Evolutionary conservation across 2,329 filamentous ascomycete species (phyloP).

Genomic region (Colletotrichum shisoi): DNA sequence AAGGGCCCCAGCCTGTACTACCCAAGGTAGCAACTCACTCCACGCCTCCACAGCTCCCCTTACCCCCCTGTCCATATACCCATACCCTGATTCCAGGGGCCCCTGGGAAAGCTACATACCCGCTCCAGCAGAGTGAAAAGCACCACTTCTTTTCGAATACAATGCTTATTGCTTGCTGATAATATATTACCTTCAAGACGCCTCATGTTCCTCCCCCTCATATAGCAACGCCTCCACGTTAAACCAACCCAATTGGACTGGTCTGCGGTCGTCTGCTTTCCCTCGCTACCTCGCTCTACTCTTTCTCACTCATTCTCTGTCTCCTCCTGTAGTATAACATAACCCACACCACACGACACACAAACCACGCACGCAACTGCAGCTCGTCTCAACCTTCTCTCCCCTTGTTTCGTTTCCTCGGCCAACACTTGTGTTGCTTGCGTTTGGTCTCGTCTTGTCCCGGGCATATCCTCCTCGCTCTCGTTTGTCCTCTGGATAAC

Average conservation of each 20-base stretch:
- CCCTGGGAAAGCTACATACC: slow-evolving; percentile 23
- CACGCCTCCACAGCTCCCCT: slow-evolving; percentile 40
- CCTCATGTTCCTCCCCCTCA: slow-evolving; percentile 34
- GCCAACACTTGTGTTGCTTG: slow-evolving; percentile 11
- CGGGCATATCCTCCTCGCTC: slow-evolving; percentile 16
- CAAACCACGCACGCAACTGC: slow-evolving; percentile 17
- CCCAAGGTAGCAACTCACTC: slow-evolving; percentile 36
- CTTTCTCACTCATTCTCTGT: too few relatives aligned
- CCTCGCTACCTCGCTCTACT: not conserved
- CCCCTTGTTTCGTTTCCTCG: slow-evolving; percentile 37
- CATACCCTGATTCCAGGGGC: slow-evolving; percentile 35
- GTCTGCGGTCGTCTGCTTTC: slow-evolving; percentile 28
- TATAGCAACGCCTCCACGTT: slow-evolving; percentile 39
- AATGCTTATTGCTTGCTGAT: slow-evolving; percentile 41
- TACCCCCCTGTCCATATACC: slow-evolving; percentile 39
- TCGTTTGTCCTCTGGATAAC: slow-evolving; percentile 15
- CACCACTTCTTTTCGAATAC: slow-evolving; percentile 37
- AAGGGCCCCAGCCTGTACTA: slow-evolving; percentile 37
- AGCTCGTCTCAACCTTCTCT: slow-evolving; percentile 33
- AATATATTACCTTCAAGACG: slow-evolving; percentile 42
- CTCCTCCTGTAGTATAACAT: slow-evolving; percentile 32
- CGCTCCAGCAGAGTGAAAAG: slow-evolving; percentile 32
- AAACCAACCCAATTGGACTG: slow-evolving; percentile 33
- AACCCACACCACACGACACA: slow-evolving; percentile 20
- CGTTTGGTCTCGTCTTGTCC: slow-evolving; percentile 25